phyloP scores from a whole-genome alignment of 768 basidiomycete genomes.

The Lentinus brumalis region DNA sequence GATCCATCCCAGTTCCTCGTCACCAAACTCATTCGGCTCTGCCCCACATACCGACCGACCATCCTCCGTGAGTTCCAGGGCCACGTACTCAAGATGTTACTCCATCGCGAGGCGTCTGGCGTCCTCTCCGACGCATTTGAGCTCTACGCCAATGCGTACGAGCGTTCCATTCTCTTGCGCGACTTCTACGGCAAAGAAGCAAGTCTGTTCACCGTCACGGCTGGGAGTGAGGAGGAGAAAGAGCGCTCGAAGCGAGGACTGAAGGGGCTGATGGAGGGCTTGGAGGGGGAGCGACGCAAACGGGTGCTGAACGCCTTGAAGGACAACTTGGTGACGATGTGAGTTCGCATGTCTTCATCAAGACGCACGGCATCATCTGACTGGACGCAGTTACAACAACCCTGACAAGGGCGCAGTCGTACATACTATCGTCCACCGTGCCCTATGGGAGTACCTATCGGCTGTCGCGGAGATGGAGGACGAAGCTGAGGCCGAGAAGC shows the following conservation, averaged over 20 bases:
- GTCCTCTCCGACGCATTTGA: slow-evolving; percentile 90
- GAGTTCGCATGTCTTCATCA: slow-evolving; percentile 27
- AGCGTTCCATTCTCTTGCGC: slow-evolving; percentile 75
- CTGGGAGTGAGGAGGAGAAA: slow-evolving; percentile 62
- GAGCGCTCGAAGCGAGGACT: slow-evolving; percentile 68
- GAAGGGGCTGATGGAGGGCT: slow-evolving; percentile 63
- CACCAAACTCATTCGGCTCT: slow-evolving; percentile 74
- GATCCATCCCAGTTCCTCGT: slow-evolving; percentile 65
- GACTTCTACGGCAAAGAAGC: slow-evolving; percentile 94
- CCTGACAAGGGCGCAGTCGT: slow-evolving; percentile 87
- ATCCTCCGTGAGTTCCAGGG: slow-evolving; percentile 82
- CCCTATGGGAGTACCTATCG: slow-evolving; percentile 81
- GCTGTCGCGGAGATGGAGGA: slow-evolving; percentile 60
- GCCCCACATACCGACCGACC: slow-evolving; percentile 70
- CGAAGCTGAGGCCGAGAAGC: slow-evolving; percentile 69
- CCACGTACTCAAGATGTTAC: slow-evolving; percentile 71
- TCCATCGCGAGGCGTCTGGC: slow-evolving; percentile 82
- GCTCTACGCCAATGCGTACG: slow-evolving; percentile 82
- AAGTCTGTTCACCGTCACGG: slow-evolving; percentile 63
- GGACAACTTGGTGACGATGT: slow-evolving; percentile 79
- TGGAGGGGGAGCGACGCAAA: slow-evolving; percentile 62
- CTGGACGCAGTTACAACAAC: slow-evolving; percentile 73
- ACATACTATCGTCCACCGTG: slow-evolving; percentile 86
- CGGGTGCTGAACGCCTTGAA: slow-evolving; percentile 70
- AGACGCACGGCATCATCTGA: not conserved